A percentile compares a stretch with the other conserved stretches of the same genome.
phyloP scores from a whole-genome alignment of 108 stramenopile species.

The Epipyxis sp. region DNA sequence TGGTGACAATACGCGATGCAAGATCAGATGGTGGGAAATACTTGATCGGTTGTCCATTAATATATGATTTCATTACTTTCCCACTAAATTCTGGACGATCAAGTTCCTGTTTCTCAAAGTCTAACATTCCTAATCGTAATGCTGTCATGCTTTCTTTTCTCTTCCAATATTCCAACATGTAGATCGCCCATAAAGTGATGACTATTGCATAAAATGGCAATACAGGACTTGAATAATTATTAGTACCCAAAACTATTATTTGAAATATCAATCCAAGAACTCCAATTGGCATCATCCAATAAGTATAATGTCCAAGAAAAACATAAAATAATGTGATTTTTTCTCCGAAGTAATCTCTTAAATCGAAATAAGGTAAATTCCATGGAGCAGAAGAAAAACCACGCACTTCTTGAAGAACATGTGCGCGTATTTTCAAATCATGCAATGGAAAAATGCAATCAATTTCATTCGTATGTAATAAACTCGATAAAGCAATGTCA shows the following conservation, averaged over 20 bases:
- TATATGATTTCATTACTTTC: conserved; percentile 57
- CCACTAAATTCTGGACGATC: conserved; percentile 82
- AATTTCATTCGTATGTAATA: conserved; percentile 7
- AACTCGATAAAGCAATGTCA: background rate
- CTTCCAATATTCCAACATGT: conserved; percentile 84
- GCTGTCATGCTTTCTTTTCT: conserved; percentile 72
- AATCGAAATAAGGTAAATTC: background rate
- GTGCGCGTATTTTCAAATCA: background rate
- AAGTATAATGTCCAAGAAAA: conserved; percentile 22
- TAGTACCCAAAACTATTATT: conserved; percentile 5
- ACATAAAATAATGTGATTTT: conserved; percentile 5
- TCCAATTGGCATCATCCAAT: background rate
- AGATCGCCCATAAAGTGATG: conserved; percentile 86
- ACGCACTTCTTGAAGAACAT: background rate
- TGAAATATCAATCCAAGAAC: conserved; percentile 15
- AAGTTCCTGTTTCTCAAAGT: conserved; percentile 83
- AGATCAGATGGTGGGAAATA: conserved; percentile 80
- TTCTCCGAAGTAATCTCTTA: conserved; percentile 32
- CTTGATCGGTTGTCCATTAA: conserved; percentile 71
- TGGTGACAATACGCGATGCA: background rate
- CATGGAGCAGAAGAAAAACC: background rate
- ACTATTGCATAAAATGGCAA: conserved; percentile 49
- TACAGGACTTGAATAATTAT: conserved; percentile 14
- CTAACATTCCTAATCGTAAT: conserved; percentile 79
- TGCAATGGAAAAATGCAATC: conserved; percentile 29